Conservation (phyloP, 2,329 filamentous ascomycete genomes). For the Passalora sequoiae region DNA sequence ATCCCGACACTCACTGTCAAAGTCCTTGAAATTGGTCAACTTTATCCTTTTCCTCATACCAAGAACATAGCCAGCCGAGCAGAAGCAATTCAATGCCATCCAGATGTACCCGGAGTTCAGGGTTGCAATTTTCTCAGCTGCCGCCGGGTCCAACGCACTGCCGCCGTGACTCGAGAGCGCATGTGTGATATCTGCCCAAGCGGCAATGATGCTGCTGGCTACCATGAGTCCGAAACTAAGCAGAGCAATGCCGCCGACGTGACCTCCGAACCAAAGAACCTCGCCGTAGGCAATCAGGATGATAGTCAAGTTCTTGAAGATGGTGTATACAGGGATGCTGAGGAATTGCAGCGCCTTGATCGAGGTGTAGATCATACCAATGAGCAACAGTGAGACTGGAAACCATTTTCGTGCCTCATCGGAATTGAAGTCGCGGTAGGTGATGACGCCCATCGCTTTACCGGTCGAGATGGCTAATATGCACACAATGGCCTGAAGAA, state of each 20-base stretch:
- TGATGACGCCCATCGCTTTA: conserved; percentile 78
- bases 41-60: conserved; percentile 98
- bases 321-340: conserved; percentile 97
- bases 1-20: conserved; percentile 76
- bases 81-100: conserved; percentile 97
- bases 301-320: conserved; percentile 99
- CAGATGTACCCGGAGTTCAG: conserved; percentile 93
- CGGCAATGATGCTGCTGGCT: conserved; percentile 84
- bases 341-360: conserved; percentile 94
- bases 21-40: conserved; percentile 99
- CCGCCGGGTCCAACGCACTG: conserved; percentile 45
- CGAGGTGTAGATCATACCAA: conserved; percentile 98
- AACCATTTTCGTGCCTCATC: conserved; percentile 97
- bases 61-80: conserved; percentile 82
- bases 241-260: conserved; percentile 77
- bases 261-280: conserved; percentile 95
- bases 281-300: conserved; percentile 98
- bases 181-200: conserved; percentile 93
- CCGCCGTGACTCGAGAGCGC: conserved; percentile 59
- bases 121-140: conserved; percentile 71
- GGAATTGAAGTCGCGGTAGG: conserved; percentile 74
- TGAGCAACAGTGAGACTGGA: conserved; percentile 87
- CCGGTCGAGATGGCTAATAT: conserved; percentile 75
- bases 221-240: conserved; percentile 97
- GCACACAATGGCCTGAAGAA: conserved; percentile 73